Base-by-base conservation (phyloP, 768 basidiomycete genomes). In the Leccinum subgranulosum region DNA sequence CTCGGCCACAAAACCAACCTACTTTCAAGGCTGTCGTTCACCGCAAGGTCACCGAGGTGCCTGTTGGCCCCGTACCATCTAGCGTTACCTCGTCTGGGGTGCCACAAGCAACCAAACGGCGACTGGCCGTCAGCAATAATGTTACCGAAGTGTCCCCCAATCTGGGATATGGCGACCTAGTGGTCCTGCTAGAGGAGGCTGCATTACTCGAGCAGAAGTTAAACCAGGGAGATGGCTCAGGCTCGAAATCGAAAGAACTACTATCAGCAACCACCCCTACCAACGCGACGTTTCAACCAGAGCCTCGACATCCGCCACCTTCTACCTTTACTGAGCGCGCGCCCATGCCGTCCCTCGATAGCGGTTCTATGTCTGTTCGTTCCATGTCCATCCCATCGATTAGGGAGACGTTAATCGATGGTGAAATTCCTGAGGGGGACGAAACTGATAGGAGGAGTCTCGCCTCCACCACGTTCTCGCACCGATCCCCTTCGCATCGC, bases 21-120 rank as follows among this genome's bases (percentile, higher is more conserved):
- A 72, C 75, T 4, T 86, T 86, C 70, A 77, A 73, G 49, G 82
- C 84, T 25, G 80, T 85, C 15, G 84, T 86, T 41, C 85, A 85
- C 61, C 70, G 76, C 58, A 85, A 81, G 63, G 75, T 82, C 27
- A 73, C 76, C 4, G 82, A 84, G 52, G 49, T 57, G 2, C 48
- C 66, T 19, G 54, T 64, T 28, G 19, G 66, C 10, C 54, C 75
- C 1, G 31, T 54, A 23, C 27, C 58, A 6, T 53, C 54, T 48
- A 48, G 0, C 56, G 69, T 66, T 31, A 59, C 58, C 8, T 56
- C 63, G 9, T 51, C 64, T 11, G 63, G 63, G 47, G 67, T 72
- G 9, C 73, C 75, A 28, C 73, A 71, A 50, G 15, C 62, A 8
- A 33, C 28, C 27, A 62, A 50, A 39, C 74, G 74, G 56, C 71